phyloP scores from a whole-genome alignment of 1,284 basidiomycete genomes.

The Apiotrichum mycotoxinovorans region DNA sequence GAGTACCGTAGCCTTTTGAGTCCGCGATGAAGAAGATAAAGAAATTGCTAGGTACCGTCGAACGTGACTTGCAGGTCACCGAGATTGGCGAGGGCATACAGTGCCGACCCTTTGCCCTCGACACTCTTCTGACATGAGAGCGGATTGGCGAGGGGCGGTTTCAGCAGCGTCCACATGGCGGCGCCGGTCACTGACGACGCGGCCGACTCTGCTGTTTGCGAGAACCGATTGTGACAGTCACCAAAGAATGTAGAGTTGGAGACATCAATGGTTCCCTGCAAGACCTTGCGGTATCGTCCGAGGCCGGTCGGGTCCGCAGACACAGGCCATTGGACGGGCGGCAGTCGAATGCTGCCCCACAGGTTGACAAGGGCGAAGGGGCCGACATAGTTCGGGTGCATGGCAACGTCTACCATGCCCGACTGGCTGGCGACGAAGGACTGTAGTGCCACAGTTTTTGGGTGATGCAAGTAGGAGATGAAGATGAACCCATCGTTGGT shows the following conservation, averaged over 20 bases:
- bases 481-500: slow-evolving; percentile 42
- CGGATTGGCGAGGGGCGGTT: not conserved
- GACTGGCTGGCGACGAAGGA: slow-evolving; percentile 30
- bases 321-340: slow-evolving; percentile 4
- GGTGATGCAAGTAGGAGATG: slow-evolving; percentile 42
- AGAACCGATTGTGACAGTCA: slow-evolving; percentile 23
- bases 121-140: slow-evolving; percentile 11
- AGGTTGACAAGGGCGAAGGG: slow-evolving; percentile 37
- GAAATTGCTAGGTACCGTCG: slow-evolving; percentile 30
- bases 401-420: slow-evolving; percentile 35
- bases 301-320: slow-evolving; percentile 27
- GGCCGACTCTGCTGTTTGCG: slow-evolving; percentile 14
- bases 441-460: slow-evolving; percentile 31
- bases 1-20: not conserved
- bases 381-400: slow-evolving; percentile 47
- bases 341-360: slow-evolving; percentile 38
- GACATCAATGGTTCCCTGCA: slow-evolving; percentile 29
- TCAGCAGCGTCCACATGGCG: slow-evolving; percentile 26
- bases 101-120: slow-evolving; percentile 26
- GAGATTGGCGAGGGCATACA: slow-evolving; percentile 34
- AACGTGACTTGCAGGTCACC: slow-evolving; percentile 39
- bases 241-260: slow-evolving; percentile 21
- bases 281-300: slow-evolving; percentile 22
- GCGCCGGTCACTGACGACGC: slow-evolving; percentile 31
- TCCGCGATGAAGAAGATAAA: not conserved